Base-by-base conservation (phyloP, 2,329 filamentous ascomycete genomes). In the Claviceps sp. region DNA sequence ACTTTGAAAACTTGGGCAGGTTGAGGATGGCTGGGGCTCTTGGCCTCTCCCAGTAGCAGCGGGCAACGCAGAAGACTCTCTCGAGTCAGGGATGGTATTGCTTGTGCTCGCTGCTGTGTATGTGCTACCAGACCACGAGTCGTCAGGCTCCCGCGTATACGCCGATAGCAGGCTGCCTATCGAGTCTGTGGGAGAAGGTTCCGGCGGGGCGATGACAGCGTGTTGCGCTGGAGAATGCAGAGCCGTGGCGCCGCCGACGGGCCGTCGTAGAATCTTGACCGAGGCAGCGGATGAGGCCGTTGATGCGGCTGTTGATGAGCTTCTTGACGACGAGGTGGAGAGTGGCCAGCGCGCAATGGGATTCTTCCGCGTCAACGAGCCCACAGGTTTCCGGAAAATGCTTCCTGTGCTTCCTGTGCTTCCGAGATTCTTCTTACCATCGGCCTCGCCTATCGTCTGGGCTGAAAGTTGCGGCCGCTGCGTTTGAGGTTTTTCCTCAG, bases 131-230 rank as follows among this genome's bases (percentile, higher is more conserved):
- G 50, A 44, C 30, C 37, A 24, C 22, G 50, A 51, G 49, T 72
- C 73, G 44, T 69, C 70, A 6, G 71, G 71, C 46, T 69, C 72
- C 55, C 68, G 65, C 49, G 74, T 74, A 59, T 81, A 81, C 20
- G 77, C 76, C 11, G 75, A 79, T 38, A 81, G 58, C 11, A 81
- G 64, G 60, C 76, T 80, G 14, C 72, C 76, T 50, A 80, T 64
- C 9, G 77, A 79, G 24, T 70, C 70, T 1, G 68, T 67, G 3
- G 74, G 72, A 43, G 74, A 73, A 48, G 53, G 55, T 59, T 61
- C 56, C 50, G 60, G 58, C 43, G 60, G 55, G 54, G 55, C 50
- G 45, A 51, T 37, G 47, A 47, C 50, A 44, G 52, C 24, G 50
- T 52, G 52, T 54, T 37, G 50, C 42, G 37, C 37, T 9, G 50